Evolutionary conservation across 768 basidiomycete species (phyloP).

Genomic region (Tulasnella sp.): DNA sequence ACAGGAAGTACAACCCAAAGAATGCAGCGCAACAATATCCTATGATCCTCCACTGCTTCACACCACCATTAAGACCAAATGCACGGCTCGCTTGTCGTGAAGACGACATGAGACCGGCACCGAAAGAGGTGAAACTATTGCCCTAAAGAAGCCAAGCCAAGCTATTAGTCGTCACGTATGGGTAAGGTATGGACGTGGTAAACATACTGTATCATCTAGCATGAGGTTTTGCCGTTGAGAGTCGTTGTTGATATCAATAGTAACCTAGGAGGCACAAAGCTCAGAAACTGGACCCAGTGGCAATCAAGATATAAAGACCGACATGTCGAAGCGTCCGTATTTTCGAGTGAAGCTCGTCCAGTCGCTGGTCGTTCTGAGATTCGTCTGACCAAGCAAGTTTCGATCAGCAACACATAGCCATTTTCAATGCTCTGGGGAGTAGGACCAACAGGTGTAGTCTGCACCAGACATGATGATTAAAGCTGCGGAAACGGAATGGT

Average conservation of each 20-base stretch:
- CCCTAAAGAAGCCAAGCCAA: slow-evolving; percentile 34
- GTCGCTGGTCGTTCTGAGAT: slow-evolving; percentile 70
- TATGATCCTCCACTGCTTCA: slow-evolving; percentile 61
- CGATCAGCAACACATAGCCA: neutral
- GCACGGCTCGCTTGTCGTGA: slow-evolving; percentile 61
- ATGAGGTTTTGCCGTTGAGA: slow-evolving; percentile 72
- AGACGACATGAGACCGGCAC: slow-evolving; percentile 50
- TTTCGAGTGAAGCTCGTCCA: slow-evolving; percentile 79
- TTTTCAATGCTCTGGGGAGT: neutral
- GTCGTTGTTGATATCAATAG: slow-evolving; percentile 76
- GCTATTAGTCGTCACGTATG: neutral
- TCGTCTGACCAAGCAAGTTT: slow-evolving; percentile 42
- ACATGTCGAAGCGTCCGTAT: slow-evolving; percentile 75
- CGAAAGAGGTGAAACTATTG: slow-evolving; percentile 58
- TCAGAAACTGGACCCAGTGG: neutral
- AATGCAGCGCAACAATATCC: slow-evolving; percentile 46
- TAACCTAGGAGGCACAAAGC: slow-evolving; percentile 42
- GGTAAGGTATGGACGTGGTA: slow-evolving; percentile 2
- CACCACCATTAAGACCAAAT: slow-evolving; percentile 57
- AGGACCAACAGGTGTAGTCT: slow-evolving; percentile 6
- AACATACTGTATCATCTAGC: slow-evolving; percentile 62
- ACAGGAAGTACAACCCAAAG: slow-evolving; percentile 45
- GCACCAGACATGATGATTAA: neutral
- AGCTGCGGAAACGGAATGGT: too few species aligned
- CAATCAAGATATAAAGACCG: slow-evolving; percentile 21